Percentiles rank a stretch among this genome's conserved stretches.
These are phyloP conservation scores for Cryoendolithus antarcticus DNA, from an alignment of 2,329 filamentous ascomycete species.

Conservation along the genomic window DNA sequence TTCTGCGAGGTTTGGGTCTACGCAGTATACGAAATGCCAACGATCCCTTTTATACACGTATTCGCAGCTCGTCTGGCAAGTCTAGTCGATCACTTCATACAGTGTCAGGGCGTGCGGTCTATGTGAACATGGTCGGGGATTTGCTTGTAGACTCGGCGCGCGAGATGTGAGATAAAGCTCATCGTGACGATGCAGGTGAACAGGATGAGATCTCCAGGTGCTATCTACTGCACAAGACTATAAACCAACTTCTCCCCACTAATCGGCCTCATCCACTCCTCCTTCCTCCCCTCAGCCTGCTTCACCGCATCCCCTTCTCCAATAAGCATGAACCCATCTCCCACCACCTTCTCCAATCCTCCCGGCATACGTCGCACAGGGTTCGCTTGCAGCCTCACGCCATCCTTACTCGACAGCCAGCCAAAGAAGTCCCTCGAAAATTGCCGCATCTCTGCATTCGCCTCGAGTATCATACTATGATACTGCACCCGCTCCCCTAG, in stretches of 20 bases:
- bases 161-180: no score
- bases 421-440: neutral
- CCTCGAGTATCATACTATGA: neutral
- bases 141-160: no score
- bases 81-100: constrained; percentile 3
- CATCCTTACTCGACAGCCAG: neutral
- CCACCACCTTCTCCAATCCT: constrained; percentile 1
- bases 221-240: neutral
- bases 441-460: neutral
- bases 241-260: constrained; percentile 5
- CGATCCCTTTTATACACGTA: no score
- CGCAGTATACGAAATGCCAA: no score
- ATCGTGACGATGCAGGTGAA: no score
- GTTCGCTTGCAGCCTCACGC: neutral
- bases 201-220: no score
- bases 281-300: neutral
- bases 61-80: no score
- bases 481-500: constrained; percentile 1
- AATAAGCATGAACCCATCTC: constrained; percentile 2
- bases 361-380: neutral
- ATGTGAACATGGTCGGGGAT: no score
- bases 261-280: constrained; percentile 6
- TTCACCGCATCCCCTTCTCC: constrained; percentile 1
- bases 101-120: no score
- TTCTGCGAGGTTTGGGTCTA: no score